phyloP scores from a whole-genome alignment of 176 grass and related monocot genomes.

The Eleusine indica region DNA sequence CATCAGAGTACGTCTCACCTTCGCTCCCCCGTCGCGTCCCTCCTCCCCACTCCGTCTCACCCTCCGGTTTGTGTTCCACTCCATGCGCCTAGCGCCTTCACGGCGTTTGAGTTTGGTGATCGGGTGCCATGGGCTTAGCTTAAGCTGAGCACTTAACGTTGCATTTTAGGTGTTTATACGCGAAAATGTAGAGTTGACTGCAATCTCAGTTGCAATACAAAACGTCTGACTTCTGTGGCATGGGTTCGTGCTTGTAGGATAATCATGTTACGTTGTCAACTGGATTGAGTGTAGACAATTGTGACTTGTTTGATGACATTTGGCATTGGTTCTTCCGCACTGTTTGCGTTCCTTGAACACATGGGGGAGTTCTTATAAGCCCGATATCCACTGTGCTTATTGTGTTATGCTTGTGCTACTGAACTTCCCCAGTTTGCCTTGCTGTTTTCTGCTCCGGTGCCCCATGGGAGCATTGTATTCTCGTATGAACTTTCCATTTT shows the following conservation, averaged over 20 bases:
- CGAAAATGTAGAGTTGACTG: not conserved
- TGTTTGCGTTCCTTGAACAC: not conserved
- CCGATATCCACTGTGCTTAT: not conserved
- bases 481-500: not conserved
- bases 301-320: not conserved
- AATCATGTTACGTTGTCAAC: not conserved
- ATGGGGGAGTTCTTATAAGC: too few species aligned
- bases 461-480: not conserved
- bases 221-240: not conserved
- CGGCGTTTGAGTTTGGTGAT: not conserved
- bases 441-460: not conserved
- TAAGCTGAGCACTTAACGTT: not conserved
- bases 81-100: not conserved
- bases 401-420: not conserved
- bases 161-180: not conserved
- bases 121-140: not conserved
- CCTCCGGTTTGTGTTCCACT: not conserved
- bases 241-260: not conserved
- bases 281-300: not conserved
- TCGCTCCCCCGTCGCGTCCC: not conserved
- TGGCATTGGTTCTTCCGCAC: not conserved
- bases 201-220: not conserved
- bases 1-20: conserved; percentile 59
- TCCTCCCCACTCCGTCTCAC: not conserved
- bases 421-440: not conserved